A percentile compares a stretch with the other conserved stretches of the same genome.
Evolutionary conservation across 1,284 basidiomycete genomes (phyloP).

Genomic region (Malassezia globosa): DNA sequence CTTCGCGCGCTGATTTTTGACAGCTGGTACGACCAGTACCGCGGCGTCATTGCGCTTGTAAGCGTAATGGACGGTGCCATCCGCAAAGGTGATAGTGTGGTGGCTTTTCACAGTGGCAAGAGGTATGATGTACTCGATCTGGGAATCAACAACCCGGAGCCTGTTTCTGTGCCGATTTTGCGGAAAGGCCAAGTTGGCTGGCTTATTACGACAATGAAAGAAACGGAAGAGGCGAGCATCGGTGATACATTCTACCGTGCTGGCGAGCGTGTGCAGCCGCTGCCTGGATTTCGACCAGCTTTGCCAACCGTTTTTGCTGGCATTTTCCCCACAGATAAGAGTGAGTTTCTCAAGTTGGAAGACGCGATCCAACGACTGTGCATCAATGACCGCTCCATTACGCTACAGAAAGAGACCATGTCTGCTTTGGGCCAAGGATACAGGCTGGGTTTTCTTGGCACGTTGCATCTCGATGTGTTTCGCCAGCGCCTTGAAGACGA

Average conservation of each 20-base stretch:
- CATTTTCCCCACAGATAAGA: constrained; percentile 81
- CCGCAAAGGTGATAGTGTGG: constrained; percentile 56
- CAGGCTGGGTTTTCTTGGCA: constrained; percentile 86
- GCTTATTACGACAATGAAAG: constrained; percentile 80
- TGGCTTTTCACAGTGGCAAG: constrained; percentile 72
- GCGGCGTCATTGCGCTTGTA: constrained; percentile 87
- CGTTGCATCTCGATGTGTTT: constrained; percentile 93
- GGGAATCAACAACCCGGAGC: constrained; percentile 72
- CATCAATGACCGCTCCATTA: constrained; percentile 77
- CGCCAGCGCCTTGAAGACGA: constrained; percentile 93
- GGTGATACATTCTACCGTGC: constrained; percentile 82
- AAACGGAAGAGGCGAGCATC: constrained; percentile 85
- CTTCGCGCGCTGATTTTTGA: constrained; percentile 80
- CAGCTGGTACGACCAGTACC: constrained; percentile 80
- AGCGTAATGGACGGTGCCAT: constrained; percentile 58
- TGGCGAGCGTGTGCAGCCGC: constrained; percentile 64
- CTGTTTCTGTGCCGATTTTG: constrained; percentile 50
- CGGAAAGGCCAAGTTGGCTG: constrained; percentile 76
- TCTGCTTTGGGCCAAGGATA: constrained; percentile 89
- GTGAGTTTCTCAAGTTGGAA: constrained; percentile 83
- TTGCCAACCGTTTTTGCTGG: constrained; percentile 98
- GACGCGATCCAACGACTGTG: constrained; percentile 82
- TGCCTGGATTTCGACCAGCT: constrained; percentile 82
- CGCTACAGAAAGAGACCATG: constrained; percentile 82
- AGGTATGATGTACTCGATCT: constrained; percentile 84